These are phyloP conservation scores for Singerocomus rubriflavus DNA, from an alignment of 1,284 basidiomycete species.

Conservation along the genomic window DNA sequence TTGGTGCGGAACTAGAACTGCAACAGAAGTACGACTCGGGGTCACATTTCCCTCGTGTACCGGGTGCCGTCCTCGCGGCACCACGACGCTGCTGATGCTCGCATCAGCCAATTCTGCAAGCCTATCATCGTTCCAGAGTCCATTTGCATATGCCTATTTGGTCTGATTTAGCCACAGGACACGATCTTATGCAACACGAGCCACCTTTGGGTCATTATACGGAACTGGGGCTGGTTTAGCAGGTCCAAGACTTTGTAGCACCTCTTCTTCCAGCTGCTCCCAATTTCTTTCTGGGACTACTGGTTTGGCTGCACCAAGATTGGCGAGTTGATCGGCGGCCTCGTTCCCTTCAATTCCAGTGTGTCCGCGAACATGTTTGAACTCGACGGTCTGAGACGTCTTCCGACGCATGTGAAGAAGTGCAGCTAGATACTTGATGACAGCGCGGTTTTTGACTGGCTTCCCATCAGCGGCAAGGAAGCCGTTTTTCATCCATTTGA, in stretches of 20 bases:
- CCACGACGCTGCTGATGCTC: neutral
- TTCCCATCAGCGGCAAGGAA: conserved; percentile 49
- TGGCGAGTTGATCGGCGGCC: conserved; percentile 69
- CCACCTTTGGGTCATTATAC: conserved; percentile 24
- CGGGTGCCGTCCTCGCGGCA: neutral
- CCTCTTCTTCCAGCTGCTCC: conserved; percentile 32
- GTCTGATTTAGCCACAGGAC: conserved; percentile 1
- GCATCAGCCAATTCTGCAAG: conserved; percentile 6
- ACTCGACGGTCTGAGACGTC: conserved; percentile 50
- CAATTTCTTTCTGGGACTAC: conserved; percentile 53
- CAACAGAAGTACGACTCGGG: neutral
- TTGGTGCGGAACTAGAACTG: neutral
- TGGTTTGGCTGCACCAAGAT: conserved; percentile 46
- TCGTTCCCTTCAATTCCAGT: conserved; percentile 73
- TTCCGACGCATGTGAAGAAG: conserved; percentile 48
- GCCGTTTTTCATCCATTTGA: conserved; percentile 51
- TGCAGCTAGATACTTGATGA: conserved; percentile 62
- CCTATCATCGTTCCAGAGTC: conserved; percentile 13
- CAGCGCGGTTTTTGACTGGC: conserved; percentile 60
- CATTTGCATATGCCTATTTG: conserved; percentile 24
- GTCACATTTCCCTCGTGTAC: neutral
- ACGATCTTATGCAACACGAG: neutral
- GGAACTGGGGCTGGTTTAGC: neutral
- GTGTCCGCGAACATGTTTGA: conserved; percentile 73
- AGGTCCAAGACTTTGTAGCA: conserved; percentile 12